Percentiles rank a stretch among this genome's conserved stretches.
Conservation (phyloP, 179 eudicot genomes). For the Carnegiea gigantea region DNA sequence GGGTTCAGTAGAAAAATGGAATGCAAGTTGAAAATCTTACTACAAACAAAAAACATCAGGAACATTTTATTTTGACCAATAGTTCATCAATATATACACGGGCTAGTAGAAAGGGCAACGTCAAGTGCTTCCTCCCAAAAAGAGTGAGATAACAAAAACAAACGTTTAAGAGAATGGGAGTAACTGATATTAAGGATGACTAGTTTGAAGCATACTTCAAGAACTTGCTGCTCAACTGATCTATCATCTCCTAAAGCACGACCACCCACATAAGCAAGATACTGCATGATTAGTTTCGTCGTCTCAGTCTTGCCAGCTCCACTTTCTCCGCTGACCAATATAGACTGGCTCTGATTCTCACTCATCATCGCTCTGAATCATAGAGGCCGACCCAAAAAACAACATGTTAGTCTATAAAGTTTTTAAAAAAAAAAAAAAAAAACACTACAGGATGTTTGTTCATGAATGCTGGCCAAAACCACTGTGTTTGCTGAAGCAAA, state of each 20-base stretch:
- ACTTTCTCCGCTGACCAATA: conserved; percentile 99
- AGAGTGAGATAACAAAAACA: conserved; percentile 10
- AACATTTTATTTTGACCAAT: background rate
- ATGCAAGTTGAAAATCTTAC: background rate
- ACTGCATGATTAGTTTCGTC: conserved; percentile 95
- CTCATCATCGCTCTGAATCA: conserved; percentile 82
- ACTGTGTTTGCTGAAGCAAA: conserved; percentile 19
- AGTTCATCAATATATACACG: background rate
- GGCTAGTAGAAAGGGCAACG: background rate
- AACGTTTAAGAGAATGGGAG: conserved; percentile 11
- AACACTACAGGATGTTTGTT: conserved; percentile 15
- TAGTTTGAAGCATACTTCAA: conserved; percentile 58
- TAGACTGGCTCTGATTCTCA: conserved; percentile 80
- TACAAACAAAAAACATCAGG: background rate
- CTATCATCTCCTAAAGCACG: conserved; percentile 84
- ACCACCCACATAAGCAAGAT: conserved; percentile 97
- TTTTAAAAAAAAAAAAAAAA: background rate
- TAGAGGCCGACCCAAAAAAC: conserved; percentile 31
- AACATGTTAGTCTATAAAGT: conserved; percentile 21
- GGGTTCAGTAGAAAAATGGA: background rate
- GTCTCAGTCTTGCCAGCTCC: conserved; percentile 99
- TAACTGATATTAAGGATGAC: conserved; percentile 15
- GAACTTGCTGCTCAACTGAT: conserved; percentile 98
- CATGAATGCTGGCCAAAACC: conserved; percentile 24
- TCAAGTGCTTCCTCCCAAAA: conserved; percentile 1